Evolutionary conservation across 345 rosid species (phyloP), one percentile per base, ranked within the genome.

Genomic region (Eucalyptus rudis): DNA sequence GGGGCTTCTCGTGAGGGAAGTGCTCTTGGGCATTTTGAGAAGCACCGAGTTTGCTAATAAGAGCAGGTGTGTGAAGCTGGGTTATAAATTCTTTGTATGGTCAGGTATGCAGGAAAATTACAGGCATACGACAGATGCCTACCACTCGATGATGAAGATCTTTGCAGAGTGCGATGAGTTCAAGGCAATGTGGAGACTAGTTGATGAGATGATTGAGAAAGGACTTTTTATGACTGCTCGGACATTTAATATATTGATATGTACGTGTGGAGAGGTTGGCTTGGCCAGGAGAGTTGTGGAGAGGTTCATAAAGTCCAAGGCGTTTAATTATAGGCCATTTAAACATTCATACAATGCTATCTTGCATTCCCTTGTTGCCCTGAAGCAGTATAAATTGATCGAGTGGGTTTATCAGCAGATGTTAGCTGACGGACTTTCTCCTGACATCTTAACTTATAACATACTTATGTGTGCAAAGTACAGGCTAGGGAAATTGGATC

Each of bases 171-270:
- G 98, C 86, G 96, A 94, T 25, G 98, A 96, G 93, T 95, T 90
- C 88, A 95, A 92, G 96, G 96, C 99, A 87, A 97, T 97, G 97
- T 95, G 99, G 98, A 95, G 97, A 90, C 91, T 96, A 66, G 95
- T 94, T 7, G 98, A 96, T 91, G 99, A 96, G 92, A 97, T 96
- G 99, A 92, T 92, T 49, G 92, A 95, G 89, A 96, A 95, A 16
- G 96, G 99, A 7, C 92, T 92, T 80, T 96, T 95, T 50, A 92
- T 94, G 25, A 96, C 99, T 11, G 98, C 99, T 8, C 93, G 94
- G 89, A 97, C 97, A 19, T 96, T 97, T 91, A 96, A 96, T 90
- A 92, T 96, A 76, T 92, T 97, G 92, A 96, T 97, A n/a, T 93
- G 97, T 88, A 91, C 96, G 3, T 96, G 98, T 86, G 95, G 96